Base-by-base conservation (phyloP, 2,329 filamentous ascomycete species). In the Hypomyces perniciosus region DNA sequence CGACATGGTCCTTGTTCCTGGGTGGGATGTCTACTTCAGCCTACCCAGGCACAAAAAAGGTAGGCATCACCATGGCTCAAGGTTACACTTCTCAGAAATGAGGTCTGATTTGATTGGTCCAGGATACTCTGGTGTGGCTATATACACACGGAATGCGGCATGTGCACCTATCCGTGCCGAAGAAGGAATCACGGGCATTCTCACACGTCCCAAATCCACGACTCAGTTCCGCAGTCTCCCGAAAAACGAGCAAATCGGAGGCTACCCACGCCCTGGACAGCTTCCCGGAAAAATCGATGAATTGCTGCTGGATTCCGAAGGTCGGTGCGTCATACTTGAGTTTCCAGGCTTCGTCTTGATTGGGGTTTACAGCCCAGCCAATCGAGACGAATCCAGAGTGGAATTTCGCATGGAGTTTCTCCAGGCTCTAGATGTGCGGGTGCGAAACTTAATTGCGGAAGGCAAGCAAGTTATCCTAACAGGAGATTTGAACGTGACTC, bases 11-110 rank as follows among this genome's bases (percentile, higher is more conserved):
- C 74, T 97, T 33, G 83, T 97, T 0, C 84, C 88, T 0, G 93
- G 93, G 9, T 99, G 92, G 92, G 93, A 99, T 65, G 91, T 91
- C 57, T 96, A 86, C 70, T 96, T 96, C 70, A 96, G 90, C 65
- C 75, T 99, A 27, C 93, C 93, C 0, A 90, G 85, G 65, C 79
- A 95, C 64, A 97, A 97, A 68, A 97, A 96, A 75, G 92, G 90
- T 86, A 40, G 9, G 71, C 29, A 56, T 44, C n/a, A 5, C 28
- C 13, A 38, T 26, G 13, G 6, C 28, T 20, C 12, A 34, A n/a
- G 8, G 8, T 4, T 34, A 33, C 3, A 3, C 6, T 9, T 38
- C 13, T 33, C 5, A 38, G 31, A 26, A 28, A 44, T 37, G 9
- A 26, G 12, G 9, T 29, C 12, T 44, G 8, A 44, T 28, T 7